These are phyloP conservation scores for Pyrenopolyporus hunteri DNA, from an alignment of 495 filamentous ascomycete genomes.

Conservation along the genomic window DNA sequence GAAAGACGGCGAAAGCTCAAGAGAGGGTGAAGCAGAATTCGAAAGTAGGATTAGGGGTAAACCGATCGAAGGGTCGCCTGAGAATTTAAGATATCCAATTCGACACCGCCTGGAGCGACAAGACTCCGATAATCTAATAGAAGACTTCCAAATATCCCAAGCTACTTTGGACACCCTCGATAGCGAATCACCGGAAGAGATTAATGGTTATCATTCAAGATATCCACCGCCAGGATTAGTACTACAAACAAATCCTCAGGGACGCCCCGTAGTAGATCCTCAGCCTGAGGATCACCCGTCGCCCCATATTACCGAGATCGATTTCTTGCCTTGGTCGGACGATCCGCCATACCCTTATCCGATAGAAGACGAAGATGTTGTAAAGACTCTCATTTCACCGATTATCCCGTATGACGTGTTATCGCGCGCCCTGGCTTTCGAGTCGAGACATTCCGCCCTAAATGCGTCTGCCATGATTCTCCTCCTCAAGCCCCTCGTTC, in stretches of 20 bases:
- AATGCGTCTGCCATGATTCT: conserved; percentile 60
- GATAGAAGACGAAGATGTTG: conserved; percentile 22
- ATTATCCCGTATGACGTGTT: conserved; percentile 58
- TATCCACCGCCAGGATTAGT: not conserved
- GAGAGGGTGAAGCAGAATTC: conserved; percentile 41
- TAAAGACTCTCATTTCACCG: conserved; percentile 35
- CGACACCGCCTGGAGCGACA: conserved; percentile 39
- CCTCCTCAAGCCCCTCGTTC: conserved; percentile 57
- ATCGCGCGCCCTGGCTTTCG: conserved; percentile 54
- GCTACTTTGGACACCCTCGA: conserved; percentile 50
- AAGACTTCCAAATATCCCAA: conserved; percentile 54
- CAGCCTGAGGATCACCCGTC: conserved; percentile 42
- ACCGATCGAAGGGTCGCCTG: conserved; percentile 42
- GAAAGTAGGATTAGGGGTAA: conserved; percentile 47
- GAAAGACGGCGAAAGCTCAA: conserved; percentile 23
- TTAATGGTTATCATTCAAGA: conserved; percentile 2
- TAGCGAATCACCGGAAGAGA: conserved; percentile 20
- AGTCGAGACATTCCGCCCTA: conserved; percentile 51
- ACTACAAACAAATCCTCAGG: conserved; percentile 5
- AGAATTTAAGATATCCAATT: conserved; percentile 22
- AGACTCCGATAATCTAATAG: conserved; percentile 47
- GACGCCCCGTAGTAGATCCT: not conserved
- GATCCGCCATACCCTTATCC: conserved; percentile 56
- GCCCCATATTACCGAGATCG: conserved; percentile 54
- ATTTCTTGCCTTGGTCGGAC: conserved; percentile 56